Evolutionary conservation across 2,329 filamentous ascomycete species (phyloP).

Genomic region (Aspergillus fijiensis): DNA sequence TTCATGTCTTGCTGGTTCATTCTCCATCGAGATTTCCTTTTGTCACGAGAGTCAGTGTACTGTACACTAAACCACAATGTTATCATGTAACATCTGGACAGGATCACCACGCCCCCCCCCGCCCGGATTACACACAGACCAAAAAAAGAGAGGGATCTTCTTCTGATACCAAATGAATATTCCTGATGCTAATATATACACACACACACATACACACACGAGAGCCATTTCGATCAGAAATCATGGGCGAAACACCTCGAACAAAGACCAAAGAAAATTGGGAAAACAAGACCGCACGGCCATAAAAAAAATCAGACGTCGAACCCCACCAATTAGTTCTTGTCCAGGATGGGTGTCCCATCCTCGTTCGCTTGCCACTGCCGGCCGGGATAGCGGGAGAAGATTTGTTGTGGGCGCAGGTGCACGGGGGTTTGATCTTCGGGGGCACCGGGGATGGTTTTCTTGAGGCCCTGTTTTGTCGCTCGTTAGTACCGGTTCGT

Average conservation of each 20-base stretch:
- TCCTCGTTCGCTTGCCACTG: background rate
- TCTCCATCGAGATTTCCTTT: background rate
- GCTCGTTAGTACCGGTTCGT: background rate
- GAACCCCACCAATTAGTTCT: background rate
- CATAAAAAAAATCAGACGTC: background rate
- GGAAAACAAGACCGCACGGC: background rate
- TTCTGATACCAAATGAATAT: slow-evolving; percentile 18
- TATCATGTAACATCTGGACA: no score
- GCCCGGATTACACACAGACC: no score
- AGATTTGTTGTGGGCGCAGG: slow-evolving; percentile 58
- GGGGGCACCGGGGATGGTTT: slow-evolving; percentile 73
- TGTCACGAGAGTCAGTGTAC: background rate
- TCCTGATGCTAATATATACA: slow-evolving; percentile 44
- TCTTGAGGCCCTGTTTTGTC: slow-evolving; percentile 68
- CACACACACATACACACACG: slow-evolving; percentile 24
- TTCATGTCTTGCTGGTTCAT: background rate
- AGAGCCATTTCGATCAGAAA: slow-evolving; percentile 23
- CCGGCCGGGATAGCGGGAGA: slow-evolving; percentile 40
- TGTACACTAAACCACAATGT: background rate
- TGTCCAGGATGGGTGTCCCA: background rate
- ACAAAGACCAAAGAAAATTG: slow-evolving; percentile 17
- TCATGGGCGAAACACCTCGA: slow-evolving; percentile 23
- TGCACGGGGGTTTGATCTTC: slow-evolving; percentile 71
- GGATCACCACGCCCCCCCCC: no score
- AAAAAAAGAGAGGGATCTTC: no score